Percentiles rank a stretch among this genome's conserved stretches.
Conservation (phyloP, 164 flowering plant species). For the Liriodendron chinense region DNA sequence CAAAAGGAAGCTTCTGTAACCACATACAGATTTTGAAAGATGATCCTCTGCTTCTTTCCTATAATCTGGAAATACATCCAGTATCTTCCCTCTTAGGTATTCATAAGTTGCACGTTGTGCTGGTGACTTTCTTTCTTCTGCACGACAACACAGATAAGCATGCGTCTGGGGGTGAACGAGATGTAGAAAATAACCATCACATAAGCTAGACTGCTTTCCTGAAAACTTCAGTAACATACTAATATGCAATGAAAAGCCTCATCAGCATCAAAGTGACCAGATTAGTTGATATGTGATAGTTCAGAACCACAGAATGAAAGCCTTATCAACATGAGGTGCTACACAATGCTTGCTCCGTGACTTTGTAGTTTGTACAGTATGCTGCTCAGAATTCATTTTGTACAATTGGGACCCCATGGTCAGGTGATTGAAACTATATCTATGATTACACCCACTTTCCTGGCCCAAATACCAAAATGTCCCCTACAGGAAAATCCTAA, state of each 20-base stretch:
- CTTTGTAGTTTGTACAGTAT: no score
- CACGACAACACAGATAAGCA: constrained; percentile 11
- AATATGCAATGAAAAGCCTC: neutral
- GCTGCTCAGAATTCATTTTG: no score
- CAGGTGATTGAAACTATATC: no score
- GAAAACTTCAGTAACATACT: neutral
- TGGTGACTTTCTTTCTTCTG: constrained; percentile 62
- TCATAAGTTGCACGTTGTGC: constrained; percentile 67
- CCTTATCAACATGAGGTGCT: no score
- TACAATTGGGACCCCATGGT: no score
- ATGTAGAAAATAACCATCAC: neutral
- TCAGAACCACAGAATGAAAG: neutral
- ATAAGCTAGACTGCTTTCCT: neutral
- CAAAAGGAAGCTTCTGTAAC: constrained; percentile 9
- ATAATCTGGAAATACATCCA: constrained; percentile 76
- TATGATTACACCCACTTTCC: no score
- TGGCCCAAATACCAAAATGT: no score
- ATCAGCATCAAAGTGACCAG: neutral
- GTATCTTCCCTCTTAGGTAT: constrained; percentile 76
- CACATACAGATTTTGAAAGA: constrained; percentile 88
- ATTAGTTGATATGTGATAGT: neutral
- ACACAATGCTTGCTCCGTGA: no score
- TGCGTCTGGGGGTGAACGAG: neutral
- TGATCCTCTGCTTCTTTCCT: constrained; percentile 91
- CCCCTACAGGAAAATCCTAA: no score